Base-by-base conservation (phyloP, 805 yeast genomes). In the Lipomyces yamanashiensis region DNA sequence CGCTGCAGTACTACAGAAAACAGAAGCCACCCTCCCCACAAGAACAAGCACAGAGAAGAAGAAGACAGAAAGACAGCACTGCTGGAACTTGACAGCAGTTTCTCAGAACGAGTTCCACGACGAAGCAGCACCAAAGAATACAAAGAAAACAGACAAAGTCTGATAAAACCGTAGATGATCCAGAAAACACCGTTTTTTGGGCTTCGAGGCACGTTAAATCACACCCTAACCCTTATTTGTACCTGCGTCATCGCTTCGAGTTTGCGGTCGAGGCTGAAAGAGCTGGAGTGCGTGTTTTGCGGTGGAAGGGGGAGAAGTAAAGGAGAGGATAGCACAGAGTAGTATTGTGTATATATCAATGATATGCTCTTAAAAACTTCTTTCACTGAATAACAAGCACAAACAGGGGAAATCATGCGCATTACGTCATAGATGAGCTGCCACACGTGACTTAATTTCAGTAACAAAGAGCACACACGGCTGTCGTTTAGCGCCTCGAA, bases 211-310 rank as follows among this genome's bases (percentile, higher is more conserved):
- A 28, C 28, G 2, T 28, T 28, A 52, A 52, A 17, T 52, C 55
- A 52, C 55, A 52, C 43, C 55, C 55, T 39, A 52, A 52, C 55
- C 55, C 55, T 13, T 5, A 7, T 15, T 17, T 9, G 44, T 52
- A 52, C 45, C 54, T 52, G 45, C 55, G 55, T 52, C 55, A 52
- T 52, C 55, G 45, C 23, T 2, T 41, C 19, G 7, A 10, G n/a
- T 41, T 7, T n/a, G 45, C 12, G 45, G 45, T 10, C 45, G 12
- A 41, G 12, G 19, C 19, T 8, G 45, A n/a, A 8, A n/a, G 19
- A 28, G 28, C 5, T 28, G 2, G 2, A 5, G 28, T 28, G 28
- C 2, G 5, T 28, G 28, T 28, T 28, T 28, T 28, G 28, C 28
- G 28, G 28, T 28, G 28, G 28, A 28, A 5, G 28, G 28, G 28